These are phyloP conservation scores for Grosmannia penicillata DNA, from an alignment of 2,329 filamentous ascomycete genomes.

Conservation along the genomic window DNA sequence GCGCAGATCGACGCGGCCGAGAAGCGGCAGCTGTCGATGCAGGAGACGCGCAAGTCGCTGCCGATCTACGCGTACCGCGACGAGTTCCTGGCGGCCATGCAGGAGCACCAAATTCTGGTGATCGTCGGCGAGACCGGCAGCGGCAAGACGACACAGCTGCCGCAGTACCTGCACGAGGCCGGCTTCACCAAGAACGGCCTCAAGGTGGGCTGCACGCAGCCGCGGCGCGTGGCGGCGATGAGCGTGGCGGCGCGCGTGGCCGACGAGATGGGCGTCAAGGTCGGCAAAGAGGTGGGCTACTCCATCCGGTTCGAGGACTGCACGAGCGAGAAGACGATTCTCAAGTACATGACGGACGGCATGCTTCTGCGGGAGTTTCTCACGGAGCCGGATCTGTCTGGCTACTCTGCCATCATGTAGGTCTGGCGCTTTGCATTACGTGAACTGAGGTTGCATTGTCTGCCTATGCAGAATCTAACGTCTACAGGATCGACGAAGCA, in stretches of 20 bases:
- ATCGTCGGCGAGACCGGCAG: constrained; percentile 90
- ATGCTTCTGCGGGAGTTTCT: constrained; percentile 85
- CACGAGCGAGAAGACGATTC: constrained; percentile 75
- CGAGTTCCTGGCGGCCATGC: constrained; percentile 73
- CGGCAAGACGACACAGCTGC: constrained; percentile 90
- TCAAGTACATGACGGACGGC: constrained; percentile 97
- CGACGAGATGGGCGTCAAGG: constrained; percentile 79
- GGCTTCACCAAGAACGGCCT: constrained; percentile 72
- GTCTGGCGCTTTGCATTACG: too few relatives aligned
- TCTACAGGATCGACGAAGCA: constrained; percentile 63
- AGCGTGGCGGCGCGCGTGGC: constrained; percentile 92
- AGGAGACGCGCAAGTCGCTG: constrained; percentile 79
- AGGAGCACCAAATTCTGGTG: constrained; percentile 73
- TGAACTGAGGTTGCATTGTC: neutral
- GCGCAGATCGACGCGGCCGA: constrained; percentile 80
- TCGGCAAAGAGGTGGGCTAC: constrained; percentile 89
- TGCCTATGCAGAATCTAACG: neutral
- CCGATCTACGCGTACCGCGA: constrained; percentile 84
- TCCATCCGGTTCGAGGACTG: constrained; percentile 89
- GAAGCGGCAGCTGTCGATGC: constrained; percentile 72
- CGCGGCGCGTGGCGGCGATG: constrained; percentile 91
- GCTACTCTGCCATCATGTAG: constrained; percentile 71
- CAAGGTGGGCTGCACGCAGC: constrained; percentile 88
- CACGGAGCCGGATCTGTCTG: constrained; percentile 69
- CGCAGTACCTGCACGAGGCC: constrained; percentile 85